Base-by-base conservation (phyloP, 768 basidiomycete species). In the Kondoa malvinella region DNA sequence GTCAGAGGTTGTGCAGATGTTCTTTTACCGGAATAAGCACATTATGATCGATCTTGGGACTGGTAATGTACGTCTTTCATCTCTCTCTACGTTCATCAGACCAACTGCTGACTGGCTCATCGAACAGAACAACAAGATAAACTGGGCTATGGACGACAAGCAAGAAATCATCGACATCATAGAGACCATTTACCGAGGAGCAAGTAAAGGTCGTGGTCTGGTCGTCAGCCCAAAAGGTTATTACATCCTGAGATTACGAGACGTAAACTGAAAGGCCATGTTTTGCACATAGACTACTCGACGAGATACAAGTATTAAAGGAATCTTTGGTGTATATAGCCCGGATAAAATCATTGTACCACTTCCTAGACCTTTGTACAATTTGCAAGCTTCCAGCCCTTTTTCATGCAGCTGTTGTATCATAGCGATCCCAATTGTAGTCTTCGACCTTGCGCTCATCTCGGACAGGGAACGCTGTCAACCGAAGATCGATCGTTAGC, bases 21-120 rank as follows among this genome's bases (percentile, higher is more conserved):
- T 95, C 81, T 94, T 95, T 80, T 95, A 94, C 78, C 86, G 91
- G 16, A 63, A 63, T 29, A 95, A 97, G 76, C 95, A 97, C 76
- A 97, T 97, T 79, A 97, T 97, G 94, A 96, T 99, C 75, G 95
- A 96, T 83, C 79, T 97, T 72, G 92, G 92, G n/a, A 97, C 92
- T 63, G 92, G 92, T 81, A 95, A 97, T 78, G 21, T 8, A 8
- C 8, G 21, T 50, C n/a, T n/a, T n/a, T n/a, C n/a, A n/a, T n/a
- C n/a, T n/a, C n/a, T 8, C 8, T 8, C 12, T 50, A 21, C 8
- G 40, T 50, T 50, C 21, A 50, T 50, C 40, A 50, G 40, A 50
- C 12, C 21, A 8, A 8, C 40, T 50, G 40, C 21, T 21, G 40
- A 8, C 21, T 50, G 40, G 21, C 40, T 8, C 8, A 50, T 21